Evolutionary conservation across 805 yeast genomes (phyloP).

Genomic region (Monosporozyma unispora): DNA sequence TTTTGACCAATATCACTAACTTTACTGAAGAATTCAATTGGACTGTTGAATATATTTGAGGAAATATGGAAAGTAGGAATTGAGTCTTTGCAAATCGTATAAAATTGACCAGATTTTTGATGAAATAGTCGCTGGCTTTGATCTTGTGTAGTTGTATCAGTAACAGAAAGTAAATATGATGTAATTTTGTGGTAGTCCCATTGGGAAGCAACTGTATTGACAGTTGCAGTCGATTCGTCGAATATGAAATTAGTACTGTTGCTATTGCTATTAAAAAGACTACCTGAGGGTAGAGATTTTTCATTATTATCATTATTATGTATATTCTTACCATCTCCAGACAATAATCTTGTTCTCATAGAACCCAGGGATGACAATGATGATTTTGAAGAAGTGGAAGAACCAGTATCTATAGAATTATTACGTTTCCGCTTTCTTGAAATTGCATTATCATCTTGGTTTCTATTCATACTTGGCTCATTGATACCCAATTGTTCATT

Average conservation of each 20-base stretch:
- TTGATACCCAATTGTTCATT: slow-evolving; percentile 1
- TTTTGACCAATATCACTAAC: slow-evolving; percentile 17
- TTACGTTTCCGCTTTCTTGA: neutral
- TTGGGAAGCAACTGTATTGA: neutral
- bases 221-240: neutral
- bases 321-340: neutral
- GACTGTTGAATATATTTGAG: slow-evolving; percentile 9
- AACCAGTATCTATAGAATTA: neutral
- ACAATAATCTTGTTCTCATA: neutral
- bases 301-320: neutral
- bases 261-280: neutral
- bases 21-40: slow-evolving; percentile 17
- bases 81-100: slow-evolving; percentile 12
- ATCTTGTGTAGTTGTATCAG: neutral
- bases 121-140: slow-evolving; percentile 7
- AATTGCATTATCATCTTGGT: neutral
- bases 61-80: slow-evolving; percentile 18
- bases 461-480: neutral
- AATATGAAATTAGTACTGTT: neutral
- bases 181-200: too few relatives aligned
- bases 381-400: neutral
- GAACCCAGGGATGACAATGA: neutral
- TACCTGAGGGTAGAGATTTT: neutral
- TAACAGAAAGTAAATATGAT: too few relatives aligned
- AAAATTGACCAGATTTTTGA: slow-evolving; percentile 13